phyloP scores from a whole-genome alignment of 1,139 yeast genomes.

The Sugiyamaella japonica region DNA sequence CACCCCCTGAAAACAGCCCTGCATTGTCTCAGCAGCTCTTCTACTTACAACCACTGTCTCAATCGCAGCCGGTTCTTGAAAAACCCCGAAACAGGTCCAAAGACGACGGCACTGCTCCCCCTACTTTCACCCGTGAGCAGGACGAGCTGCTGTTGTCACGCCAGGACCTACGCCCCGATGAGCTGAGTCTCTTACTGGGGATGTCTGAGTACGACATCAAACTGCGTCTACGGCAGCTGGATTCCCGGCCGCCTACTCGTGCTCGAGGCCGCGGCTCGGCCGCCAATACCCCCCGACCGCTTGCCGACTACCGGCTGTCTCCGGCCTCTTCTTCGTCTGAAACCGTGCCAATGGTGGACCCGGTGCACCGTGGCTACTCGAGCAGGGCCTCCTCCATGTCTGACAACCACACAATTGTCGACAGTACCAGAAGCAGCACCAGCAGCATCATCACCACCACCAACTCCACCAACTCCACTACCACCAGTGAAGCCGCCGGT shows the following conservation, averaged over 20 bases:
- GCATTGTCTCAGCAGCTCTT: conserved; percentile 12
- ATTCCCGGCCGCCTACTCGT: background rate
- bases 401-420: conserved; percentile 11
- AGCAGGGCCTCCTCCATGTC: background rate
- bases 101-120: conserved; percentile 13
- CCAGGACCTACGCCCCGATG: conserved; percentile 67
- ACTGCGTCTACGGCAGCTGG: conserved; percentile 51
- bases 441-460: background rate
- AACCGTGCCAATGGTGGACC: no score
- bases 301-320: conserved; percentile 1
- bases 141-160: conserved; percentile 65
- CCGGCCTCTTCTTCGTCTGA: background rate
- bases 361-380: no score
- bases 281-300: no score
- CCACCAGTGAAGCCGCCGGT: no score
- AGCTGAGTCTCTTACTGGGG: conserved; percentile 65
- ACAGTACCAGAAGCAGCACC: background rate
- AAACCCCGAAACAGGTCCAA: no score
- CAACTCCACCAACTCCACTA: no score
- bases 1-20: no score
- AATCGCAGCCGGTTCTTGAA: no score
- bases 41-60: conserved; percentile 17
- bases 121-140: conserved; percentile 56
- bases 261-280: no score
- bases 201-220: conserved; percentile 74